Conservation (phyloP, 257 asterid genomes). For the Paulownia fortunei region DNA sequence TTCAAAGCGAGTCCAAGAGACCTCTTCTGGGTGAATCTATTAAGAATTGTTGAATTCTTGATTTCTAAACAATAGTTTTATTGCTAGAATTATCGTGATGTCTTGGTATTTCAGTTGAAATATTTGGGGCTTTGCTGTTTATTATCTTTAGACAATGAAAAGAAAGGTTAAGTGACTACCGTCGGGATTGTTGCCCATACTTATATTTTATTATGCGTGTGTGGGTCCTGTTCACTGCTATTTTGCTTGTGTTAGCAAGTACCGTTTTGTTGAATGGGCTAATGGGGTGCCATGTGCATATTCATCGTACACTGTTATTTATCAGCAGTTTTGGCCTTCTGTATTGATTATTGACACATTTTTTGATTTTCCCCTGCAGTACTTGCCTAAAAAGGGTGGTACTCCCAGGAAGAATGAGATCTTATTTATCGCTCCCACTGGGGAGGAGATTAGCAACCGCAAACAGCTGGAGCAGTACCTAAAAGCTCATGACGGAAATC, state of each 20-base stretch:
- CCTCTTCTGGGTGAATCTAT: not conserved
- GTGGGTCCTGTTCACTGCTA: not conserved
- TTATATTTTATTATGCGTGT: not conserved
- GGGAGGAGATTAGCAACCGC: constrained; percentile 78
- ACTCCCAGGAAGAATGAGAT: constrained; percentile 78
- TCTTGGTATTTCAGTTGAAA: not conserved
- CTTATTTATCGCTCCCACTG: constrained; percentile 77
- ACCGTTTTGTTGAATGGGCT: not conserved
- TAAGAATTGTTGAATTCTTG: not conserved
- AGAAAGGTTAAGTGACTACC: not conserved
- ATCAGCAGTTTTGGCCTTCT: not conserved
- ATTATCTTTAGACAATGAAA: not conserved
- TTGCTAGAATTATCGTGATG: not conserved
- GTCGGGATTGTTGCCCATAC: not conserved
- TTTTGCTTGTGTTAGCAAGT: not conserved
- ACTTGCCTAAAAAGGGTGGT: constrained; percentile 63
- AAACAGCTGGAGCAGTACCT: constrained; percentile 80
- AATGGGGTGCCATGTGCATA: not conserved
- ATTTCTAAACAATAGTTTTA: not conserved
- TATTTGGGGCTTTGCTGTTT: not conserved
- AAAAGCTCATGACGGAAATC: constrained; percentile 74
- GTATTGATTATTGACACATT: not conserved
- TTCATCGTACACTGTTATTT: not conserved
- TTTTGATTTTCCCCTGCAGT: constrained; percentile 51
- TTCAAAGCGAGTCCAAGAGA: not conserved